Percentiles rank a stretch among this genome's conserved stretches.
phyloP scores from a whole-genome alignment of 345 rosid species.

The Aurinia saxatilis region DNA sequence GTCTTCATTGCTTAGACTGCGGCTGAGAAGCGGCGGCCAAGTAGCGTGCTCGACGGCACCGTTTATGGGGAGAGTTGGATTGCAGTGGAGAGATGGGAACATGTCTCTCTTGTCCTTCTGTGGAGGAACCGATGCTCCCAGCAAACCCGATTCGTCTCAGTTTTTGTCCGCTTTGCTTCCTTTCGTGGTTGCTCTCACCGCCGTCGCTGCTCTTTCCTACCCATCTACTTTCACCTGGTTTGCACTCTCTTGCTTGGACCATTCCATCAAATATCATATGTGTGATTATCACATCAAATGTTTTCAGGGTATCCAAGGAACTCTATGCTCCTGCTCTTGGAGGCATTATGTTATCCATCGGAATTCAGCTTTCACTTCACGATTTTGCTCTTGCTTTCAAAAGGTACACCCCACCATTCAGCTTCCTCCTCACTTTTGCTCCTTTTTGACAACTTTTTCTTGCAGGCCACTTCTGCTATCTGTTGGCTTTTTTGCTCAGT shows the following conservation, averaged over 20 bases:
- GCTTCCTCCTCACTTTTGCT: too few species aligned
- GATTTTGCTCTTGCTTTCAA: slow-evolving; percentile 88
- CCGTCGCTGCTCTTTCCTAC: slow-evolving; percentile 71
- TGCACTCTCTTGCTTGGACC: background rate
- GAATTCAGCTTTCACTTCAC: slow-evolving; percentile 70
- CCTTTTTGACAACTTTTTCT: too few species aligned
- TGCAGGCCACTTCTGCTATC: slow-evolving; percentile 84
- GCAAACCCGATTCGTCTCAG: slow-evolving; percentile 54
- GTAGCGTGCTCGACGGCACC: slow-evolving; percentile 63
- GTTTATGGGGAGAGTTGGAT: slow-evolving; percentile 71
- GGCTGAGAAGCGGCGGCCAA: slow-evolving; percentile 17
- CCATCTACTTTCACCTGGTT: slow-evolving; percentile 92
- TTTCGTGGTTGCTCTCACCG: slow-evolving; percentile 76
- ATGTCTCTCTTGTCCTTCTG: slow-evolving; percentile 59
- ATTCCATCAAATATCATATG: too few species aligned
- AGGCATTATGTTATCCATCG: slow-evolving; percentile 91
- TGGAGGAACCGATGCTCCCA: slow-evolving; percentile 30
- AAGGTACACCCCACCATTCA: slow-evolving; percentile 36
- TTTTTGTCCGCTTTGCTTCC: slow-evolving; percentile 84
- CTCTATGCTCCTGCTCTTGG: slow-evolving; percentile 96
- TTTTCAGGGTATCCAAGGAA: slow-evolving; percentile 85
- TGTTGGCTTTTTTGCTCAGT: slow-evolving; percentile 69
- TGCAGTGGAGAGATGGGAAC: slow-evolving; percentile 69
- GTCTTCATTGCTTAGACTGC: background rate
- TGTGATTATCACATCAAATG: background rate